Base-by-base conservation (phyloP, 225 moss, liverwort and hornwort genomes). In the Thuidium tamariscinum region DNA sequence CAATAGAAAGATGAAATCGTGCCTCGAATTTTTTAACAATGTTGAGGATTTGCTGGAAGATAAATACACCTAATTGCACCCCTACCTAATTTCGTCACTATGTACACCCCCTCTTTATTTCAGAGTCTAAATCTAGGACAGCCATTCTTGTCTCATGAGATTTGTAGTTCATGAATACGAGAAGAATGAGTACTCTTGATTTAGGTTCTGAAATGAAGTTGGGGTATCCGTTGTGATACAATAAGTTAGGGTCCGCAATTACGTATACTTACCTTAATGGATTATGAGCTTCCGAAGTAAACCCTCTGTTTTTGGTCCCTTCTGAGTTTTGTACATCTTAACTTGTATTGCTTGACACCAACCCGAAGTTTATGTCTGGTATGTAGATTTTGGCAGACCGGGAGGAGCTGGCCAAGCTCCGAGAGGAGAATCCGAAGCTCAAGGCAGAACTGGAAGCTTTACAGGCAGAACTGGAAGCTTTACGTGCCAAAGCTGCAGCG, bases 341-440 rank as follows among this genome's bases (percentile, higher is more conserved):
- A 37, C 29, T 82, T 54, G 67, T 39, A 83, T 73, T 48, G 32
- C 39, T 72, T 49, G 64, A 56, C 57, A 44, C 44, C 57, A 82
- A 64, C 63, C 56, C 26, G 52, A 80, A 70, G 17, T 48, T 71
- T 18, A 32, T 75, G 39, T 81, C 80, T 26, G 88, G 60, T 79
- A 10, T 70, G 42, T 55, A 93, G 93, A 88, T 88, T 87, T 80
- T 93, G 65, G 92, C 89, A 46, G 93, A 92, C 25, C 82, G 85
- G 5, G 90, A 86, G 74, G 93, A 93, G 83, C 83, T 92, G 54
- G 89, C 85, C n/a, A 89, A 88, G 86, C 82, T 93, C 21, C 86
- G 90, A 88, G 89, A 90, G 51, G 92, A 93, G 76, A 93, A 92
- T 71, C 92, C 92, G 5, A 86, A 80, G 79, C 88, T 92, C 55